A percentile compares a stretch with the other conserved stretches of the same genome.
phyloP scores from a whole-genome alignment of 2,329 filamentous ascomycete genomes.

The Atkinsonella hypoxylon region DNA sequence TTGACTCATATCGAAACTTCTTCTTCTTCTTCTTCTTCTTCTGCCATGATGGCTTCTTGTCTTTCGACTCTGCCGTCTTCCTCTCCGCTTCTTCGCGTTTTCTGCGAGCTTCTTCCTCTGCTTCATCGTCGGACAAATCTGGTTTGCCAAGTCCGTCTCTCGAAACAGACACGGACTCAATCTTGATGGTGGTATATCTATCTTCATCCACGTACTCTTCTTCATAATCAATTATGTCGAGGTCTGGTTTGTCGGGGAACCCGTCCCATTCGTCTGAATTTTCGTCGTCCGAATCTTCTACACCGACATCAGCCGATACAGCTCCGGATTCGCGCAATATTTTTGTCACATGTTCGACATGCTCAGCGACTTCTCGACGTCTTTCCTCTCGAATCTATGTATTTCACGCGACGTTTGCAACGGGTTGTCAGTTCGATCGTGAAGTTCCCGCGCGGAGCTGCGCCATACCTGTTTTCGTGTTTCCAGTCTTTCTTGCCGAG shows the following conservation, averaged over 20 bases:
- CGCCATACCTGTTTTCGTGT: constrained; percentile 60
- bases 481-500: constrained; percentile 62
- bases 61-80: constrained; percentile 17
- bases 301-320: constrained; percentile 27
- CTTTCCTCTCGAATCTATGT: constrained; percentile 70
- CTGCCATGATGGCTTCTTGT: constrained; percentile 18
- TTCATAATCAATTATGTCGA: constrained; percentile 59
- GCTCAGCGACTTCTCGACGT: constrained; percentile 67
- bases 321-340: constrained; percentile 50
- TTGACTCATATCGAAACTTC: constrained; percentile 87
- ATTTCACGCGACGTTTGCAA: neutral
- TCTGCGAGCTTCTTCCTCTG: constrained; percentile 16
- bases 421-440: neutral
- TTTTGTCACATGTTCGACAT: constrained; percentile 65
- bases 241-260: constrained; percentile 39
- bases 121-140: constrained; percentile 25
- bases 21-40: constrained; percentile 85
- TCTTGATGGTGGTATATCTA: constrained; percentile 85
- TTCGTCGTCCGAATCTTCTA: constrained; percentile 26
- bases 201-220: constrained; percentile 96
- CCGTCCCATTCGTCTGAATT: constrained; percentile 52
- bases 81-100: constrained; percentile 16
- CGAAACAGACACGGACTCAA: constrained; percentile 76
- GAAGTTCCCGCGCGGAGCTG: neutral
- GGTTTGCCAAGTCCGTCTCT: constrained; percentile 57